A percentile compares a stretch with the other conserved stretches of the same genome.
Conservation (phyloP, 352 stramenopile genomes). For the Blastocystis sp. region DNA sequence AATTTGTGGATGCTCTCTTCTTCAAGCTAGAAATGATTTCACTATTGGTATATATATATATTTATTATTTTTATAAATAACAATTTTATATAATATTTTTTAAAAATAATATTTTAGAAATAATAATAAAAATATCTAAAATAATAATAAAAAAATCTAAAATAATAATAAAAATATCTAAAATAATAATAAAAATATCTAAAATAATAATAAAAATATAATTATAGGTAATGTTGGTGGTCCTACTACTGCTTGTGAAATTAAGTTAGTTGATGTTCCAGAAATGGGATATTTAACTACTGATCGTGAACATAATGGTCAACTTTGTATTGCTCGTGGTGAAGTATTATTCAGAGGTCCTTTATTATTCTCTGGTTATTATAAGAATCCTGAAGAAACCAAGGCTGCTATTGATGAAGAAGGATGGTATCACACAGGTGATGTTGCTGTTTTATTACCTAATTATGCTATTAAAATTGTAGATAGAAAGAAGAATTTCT, state of each 20-base stretch:
- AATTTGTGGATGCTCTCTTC: constrained; percentile 56
- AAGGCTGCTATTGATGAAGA: constrained; percentile 43
- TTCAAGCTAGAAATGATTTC: too few species aligned
- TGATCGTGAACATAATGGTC: constrained; percentile 45
- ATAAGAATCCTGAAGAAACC: constrained; percentile 54
- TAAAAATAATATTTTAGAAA: too few species aligned
- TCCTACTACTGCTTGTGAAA: constrained; percentile 58
- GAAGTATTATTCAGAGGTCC: constrained; percentile 58
- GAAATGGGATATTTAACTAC: constrained; percentile 81
- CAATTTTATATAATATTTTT: too few species aligned
- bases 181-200: too few species aligned
- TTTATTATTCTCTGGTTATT: constrained; percentile 59
- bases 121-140: too few species aligned
- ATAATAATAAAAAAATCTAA: too few species aligned
- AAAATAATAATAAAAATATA: constrained; percentile 52
- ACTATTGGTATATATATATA: too few species aligned
- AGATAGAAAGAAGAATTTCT: constrained; percentile 64
- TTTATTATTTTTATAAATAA: too few species aligned
- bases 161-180: too few species aligned
- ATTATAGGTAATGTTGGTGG: constrained; percentile 68
- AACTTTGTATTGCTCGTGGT: constrained; percentile 41
- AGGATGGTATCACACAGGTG: constrained; percentile 53
- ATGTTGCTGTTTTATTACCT: constrained; percentile 57
- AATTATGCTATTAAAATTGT: constrained; percentile 58
- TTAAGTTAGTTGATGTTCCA: constrained; percentile 74